A percentile compares a stretch with the other conserved stretches of the same genome.
Evolutionary conservation across 164 flowering plant species (phyloP).

Genomic region (Tinospora cordifolia): DNA sequence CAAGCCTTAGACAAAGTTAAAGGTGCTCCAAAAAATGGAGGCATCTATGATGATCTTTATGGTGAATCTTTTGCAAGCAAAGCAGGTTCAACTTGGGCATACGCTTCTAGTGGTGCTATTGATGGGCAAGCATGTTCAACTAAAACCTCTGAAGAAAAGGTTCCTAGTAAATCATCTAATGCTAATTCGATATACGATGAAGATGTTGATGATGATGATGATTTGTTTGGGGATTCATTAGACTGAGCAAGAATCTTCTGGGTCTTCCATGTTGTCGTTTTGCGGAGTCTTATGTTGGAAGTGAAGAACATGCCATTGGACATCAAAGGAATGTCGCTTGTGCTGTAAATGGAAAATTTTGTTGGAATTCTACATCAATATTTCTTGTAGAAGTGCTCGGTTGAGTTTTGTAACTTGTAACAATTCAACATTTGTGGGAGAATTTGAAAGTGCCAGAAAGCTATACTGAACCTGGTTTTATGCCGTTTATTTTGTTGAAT

Average conservation of each 20-base stretch:
- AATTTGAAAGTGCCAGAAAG: neutral
- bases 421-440: neutral
- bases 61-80: slow-evolving; percentile 66
- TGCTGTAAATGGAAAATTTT: neutral
- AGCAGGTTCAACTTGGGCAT: slow-evolving; percentile 90
- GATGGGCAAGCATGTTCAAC: slow-evolving; percentile 23
- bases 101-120: slow-evolving; percentile 29
- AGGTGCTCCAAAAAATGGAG: slow-evolving; percentile 45
- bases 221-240: slow-evolving; percentile 64
- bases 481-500: neutral
- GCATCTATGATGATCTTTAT: slow-evolving; percentile 82
- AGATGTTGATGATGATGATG: slow-evolving; percentile 78
- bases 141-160: slow-evolving; percentile 25
- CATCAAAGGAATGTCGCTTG: neutral
- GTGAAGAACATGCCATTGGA: neutral
- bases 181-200: slow-evolving; percentile 29
- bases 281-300: neutral
- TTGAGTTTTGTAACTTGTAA: neutral
- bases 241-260: neutral
- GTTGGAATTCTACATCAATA: neutral
- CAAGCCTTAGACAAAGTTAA: slow-evolving; percentile 78
- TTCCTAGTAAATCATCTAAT: slow-evolving; percentile 22
- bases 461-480: neutral
- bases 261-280: neutral
- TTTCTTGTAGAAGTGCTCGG: neutral